phyloP scores from a whole-genome alignment of 2,329 filamentous ascomycete genomes.

The Clarireedia paspali region DNA sequence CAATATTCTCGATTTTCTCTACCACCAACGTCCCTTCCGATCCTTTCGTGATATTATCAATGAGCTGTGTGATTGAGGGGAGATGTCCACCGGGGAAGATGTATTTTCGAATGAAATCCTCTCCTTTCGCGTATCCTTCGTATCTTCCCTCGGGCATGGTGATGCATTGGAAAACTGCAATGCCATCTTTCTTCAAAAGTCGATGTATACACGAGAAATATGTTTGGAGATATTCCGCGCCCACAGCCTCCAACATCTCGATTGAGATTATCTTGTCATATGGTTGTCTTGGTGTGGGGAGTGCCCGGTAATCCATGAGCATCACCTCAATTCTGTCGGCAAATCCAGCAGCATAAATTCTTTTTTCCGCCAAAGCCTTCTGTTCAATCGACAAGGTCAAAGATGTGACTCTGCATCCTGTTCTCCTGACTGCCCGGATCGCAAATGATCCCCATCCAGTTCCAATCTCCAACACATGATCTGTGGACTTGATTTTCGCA shows the following conservation, averaged over 20 bases:
- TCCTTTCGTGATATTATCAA: slow-evolving; percentile 51
- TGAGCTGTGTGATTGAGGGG: slow-evolving; percentile 43
- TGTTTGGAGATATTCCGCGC: slow-evolving; percentile 55
- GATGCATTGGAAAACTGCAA: slow-evolving; percentile 69
- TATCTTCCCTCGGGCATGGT: slow-evolving; percentile 67
- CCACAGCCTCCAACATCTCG: slow-evolving; percentile 72
- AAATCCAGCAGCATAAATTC: slow-evolving; percentile 54
- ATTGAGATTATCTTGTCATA: slow-evolving; percentile 70
- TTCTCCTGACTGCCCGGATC: slow-evolving; percentile 58
- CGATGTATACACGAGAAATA: slow-evolving; percentile 60
- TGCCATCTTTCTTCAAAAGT: slow-evolving; percentile 56
- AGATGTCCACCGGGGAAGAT: slow-evolving; percentile 75
- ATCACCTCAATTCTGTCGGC: slow-evolving; percentile 54
- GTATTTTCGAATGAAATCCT: slow-evolving; percentile 70
- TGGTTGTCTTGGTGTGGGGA: slow-evolving; percentile 43
- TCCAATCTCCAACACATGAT: slow-evolving; percentile 68
- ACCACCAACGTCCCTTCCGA: slow-evolving; percentile 56
- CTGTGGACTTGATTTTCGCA: slow-evolving; percentile 52
- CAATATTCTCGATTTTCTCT: slow-evolving; percentile 63
- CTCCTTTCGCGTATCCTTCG: slow-evolving; percentile 55
- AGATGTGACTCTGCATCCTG: slow-evolving; percentile 61
- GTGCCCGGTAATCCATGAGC: slow-evolving; percentile 60
- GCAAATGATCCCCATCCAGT: slow-evolving; percentile 71
- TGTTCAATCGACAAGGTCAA: slow-evolving; percentile 64
- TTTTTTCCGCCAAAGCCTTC: slow-evolving; percentile 57